Base-by-base conservation (phyloP, 23 red algal species). In the Chondrus crispus region DNA sequence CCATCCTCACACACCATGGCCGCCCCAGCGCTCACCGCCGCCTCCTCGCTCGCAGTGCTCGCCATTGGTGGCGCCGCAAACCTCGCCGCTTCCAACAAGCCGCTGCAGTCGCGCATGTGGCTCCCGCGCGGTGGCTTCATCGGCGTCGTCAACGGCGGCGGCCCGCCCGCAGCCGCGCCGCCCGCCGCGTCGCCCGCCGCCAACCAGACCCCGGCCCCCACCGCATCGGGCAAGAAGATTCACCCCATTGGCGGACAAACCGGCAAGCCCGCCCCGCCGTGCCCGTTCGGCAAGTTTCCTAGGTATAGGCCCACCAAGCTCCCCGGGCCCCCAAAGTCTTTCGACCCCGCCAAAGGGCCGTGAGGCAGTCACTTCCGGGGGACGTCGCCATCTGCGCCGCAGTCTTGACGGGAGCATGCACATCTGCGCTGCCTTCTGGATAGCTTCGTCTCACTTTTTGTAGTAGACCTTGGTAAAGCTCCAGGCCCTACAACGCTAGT, bases 241-340 rank as follows among this genome's bases (percentile, higher is more conserved):
- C 3, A 43, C 13, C 74, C 87, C 20, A 81, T 90, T 36, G 87
- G 87, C 49, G 87, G 87, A 28, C 44, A 46, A 43, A 90, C 87
- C n/a, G 87, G 80, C 39, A 79, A 80, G 36, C 87, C 87, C 24
- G 72, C 72, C 4, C 87, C 87, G 20, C 87, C 87, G 18, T 66
- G 51, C 32, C 87, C 87, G 22, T 90, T 90, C 47, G 87, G 87
- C 73, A 64, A 69, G 44, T 90, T 90, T 49, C 87, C 72, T 2
- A 90, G 73, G 72, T 62, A 81, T 57, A 90, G 72, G 87, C 87
- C 87, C 14, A 80, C 69, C 29, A 90, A 90, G 39, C 54, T 90
- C 39, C 72, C 87, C 12, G 87, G 87, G 38, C 87, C 87, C 3
- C 87, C 87, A 53, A 60, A 76, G 72, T 43, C 87, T 0, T 90